Evolutionary conservation across 805 yeast genomes (phyloP).

Genomic region (Hanseniaspora valbyensis): DNA sequence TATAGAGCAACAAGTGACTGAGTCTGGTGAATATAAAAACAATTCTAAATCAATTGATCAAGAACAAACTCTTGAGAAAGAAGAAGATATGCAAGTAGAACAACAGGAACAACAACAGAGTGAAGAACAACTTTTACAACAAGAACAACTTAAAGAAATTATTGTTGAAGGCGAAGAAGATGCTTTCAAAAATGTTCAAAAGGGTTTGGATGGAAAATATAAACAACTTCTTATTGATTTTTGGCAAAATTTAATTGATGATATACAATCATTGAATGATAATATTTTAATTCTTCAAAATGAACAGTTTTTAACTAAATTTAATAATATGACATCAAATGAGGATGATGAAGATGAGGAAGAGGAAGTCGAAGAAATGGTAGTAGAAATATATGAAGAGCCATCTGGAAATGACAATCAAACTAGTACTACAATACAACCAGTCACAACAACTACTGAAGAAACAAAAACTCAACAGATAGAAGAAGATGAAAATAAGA

Average conservation of each 20-base stretch:
- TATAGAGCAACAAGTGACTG: background rate
- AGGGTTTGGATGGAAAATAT: slow-evolving; percentile 73
- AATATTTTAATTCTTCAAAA: slow-evolving; percentile 5
- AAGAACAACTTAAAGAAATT: slow-evolving; percentile 25
- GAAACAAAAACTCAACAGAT: no score
- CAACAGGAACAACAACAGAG: slow-evolving; percentile 16
- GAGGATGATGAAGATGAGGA: background rate
- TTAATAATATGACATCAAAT: slow-evolving; percentile 1
- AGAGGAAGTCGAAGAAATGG: background rate
- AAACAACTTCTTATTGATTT: slow-evolving; percentile 86
- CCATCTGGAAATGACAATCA: background rate
- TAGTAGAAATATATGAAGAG: background rate
- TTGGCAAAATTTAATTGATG: slow-evolving; percentile 93
- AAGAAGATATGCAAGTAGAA: background rate
- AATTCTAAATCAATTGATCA: background rate
- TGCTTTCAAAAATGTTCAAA: slow-evolving; percentile 82
- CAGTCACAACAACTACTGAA: no score
- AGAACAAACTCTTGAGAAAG: background rate
- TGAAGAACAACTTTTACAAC: slow-evolving; percentile 21
- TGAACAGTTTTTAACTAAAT: slow-evolving; percentile 1
- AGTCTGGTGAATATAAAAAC: background rate
- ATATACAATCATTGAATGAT: slow-evolving; percentile 51
- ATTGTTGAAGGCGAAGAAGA: slow-evolving; percentile 32
- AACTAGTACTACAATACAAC: no score
- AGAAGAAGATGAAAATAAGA: no score